Evolutionary conservation across 2,329 filamentous ascomycete genomes (phyloP), one percentile per base, ranked within the genome.

Genomic region (Hymenoscyphus scutula): DNA sequence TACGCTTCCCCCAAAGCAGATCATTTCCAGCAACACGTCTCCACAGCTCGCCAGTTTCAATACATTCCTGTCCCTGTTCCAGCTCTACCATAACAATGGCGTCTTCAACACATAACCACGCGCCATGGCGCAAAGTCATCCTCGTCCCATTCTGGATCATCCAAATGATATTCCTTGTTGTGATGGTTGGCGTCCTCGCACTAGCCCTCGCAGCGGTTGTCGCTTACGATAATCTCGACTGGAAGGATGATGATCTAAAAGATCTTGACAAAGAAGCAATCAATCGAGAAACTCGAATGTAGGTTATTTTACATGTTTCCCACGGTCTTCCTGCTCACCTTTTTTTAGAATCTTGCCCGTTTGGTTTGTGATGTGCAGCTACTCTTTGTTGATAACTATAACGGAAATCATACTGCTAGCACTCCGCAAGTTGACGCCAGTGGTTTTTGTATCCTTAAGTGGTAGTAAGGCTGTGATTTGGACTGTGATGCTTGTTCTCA

Each of bases 111-210:
- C 64, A 69, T 53, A 59, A 58, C 13, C 68, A 70, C 45, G 63
- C 67, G 23, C 68, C 68, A 60, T 71, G 67, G 67, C 60, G 67
- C 4, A 70, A 69, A 60, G 7, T 62, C 0, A 58, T 70, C 15
- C 62, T 71, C 11, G 60, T 71, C 37, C 69, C 69, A 23, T 70
- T 67, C 56, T 71, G 69, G 69, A 60, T 55, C 2, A n/a, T 70
- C 11, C 69, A 71, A 53, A 32, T 70, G 29, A 23, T 66, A 13
- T 64, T 70, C 51, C 57, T 65, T 51, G 38, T 68, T n/a, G 15
- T 64, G 8, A 61, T 68, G 34, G 65, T 71, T 25, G 65, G 27
- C 0, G 58, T 66, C 11, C 51, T 69, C 2, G 56, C 54, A 2
- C 25, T 67, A 10, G 58, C 65, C 19, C 29, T 62, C 3, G 57